Base-by-base conservation (phyloP, 768 basidiomycete genomes). In the Auriscalpium microsporum region DNA sequence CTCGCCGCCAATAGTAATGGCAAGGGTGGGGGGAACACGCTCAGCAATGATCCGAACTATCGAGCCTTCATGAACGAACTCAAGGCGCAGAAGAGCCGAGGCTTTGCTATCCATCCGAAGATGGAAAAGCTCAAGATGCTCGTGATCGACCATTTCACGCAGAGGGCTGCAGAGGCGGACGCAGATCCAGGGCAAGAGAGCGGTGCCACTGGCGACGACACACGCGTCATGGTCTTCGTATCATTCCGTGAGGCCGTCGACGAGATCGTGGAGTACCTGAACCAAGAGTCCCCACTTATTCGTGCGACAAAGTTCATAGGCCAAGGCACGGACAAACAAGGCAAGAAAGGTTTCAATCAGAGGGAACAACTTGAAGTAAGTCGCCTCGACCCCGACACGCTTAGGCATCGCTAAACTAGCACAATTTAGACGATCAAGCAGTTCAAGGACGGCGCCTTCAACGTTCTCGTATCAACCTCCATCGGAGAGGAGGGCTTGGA, bases 401-500 rank as follows among this genome's bases (percentile, higher is more conserved):
- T 8, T 42, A 21, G 33, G 23, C n/a, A 19, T 11, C 10, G 17
- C 4, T 34, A 36, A 52, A 35, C 45, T 21, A 44, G 28, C 17
- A 17, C 9, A 10, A 10, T 56, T 2, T 60, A 97, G 94, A 78
- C 90, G 35, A 90, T 99, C 64, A 74, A 83, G 56, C 81, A 82
- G 59, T 98, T 99, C 75, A 94, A 94, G 67, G 73, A 71, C 4
- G 93, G 92, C 10, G 84, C 84, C 56, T 92, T 81, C 68, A 99
- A 99, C 62, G 84, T 96, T 38, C 74, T 99, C 11, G 95, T 99
- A 8, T 88, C 94, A 1, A 98, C 96, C 5, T 95, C 89, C 3
- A 92, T 99, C 53, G 96, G 96, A 19, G 96, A 99, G 71, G 96
- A 99, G 69, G 96, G 96, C 55, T 76, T 99, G 16, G 96, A 99